Percentiles rank a stretch among this genome's conserved stretches.
Conservation (phyloP, 345 rosid species). For the Lumnitzera racemosa region DNA sequence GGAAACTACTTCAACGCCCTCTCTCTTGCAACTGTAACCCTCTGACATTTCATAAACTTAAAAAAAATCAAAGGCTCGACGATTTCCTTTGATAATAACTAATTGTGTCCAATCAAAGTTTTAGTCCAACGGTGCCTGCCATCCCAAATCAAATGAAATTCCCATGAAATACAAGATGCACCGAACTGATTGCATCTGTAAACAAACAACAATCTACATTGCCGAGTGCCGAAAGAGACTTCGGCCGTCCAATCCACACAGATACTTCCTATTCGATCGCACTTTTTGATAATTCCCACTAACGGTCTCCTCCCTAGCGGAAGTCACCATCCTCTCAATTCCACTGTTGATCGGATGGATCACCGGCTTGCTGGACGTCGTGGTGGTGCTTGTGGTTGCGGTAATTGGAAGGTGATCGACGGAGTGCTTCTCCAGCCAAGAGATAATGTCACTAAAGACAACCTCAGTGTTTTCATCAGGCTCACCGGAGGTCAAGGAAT, state of each 20-base stretch:
- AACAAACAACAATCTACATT: conserved; percentile 25
- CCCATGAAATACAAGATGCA: not conserved
- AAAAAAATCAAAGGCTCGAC: no score
- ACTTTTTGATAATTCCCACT: not conserved
- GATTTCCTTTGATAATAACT: no score
- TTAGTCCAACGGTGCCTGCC: no score
- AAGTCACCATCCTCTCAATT: no score
- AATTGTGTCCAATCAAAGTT: no score
- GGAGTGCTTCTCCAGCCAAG: conserved; percentile 61
- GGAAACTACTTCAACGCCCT: no score
- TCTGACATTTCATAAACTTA: no score
- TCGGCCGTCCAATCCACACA: conserved; percentile 60
- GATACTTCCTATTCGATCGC: not conserved
- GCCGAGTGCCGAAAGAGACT: conserved; percentile 50
- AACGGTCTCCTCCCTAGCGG: not conserved
- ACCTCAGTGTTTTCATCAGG: conserved; percentile 62
- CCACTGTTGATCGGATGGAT: no score
- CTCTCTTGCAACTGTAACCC: no score
- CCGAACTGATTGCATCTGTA: not conserved
- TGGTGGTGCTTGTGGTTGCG: conserved; percentile 20
- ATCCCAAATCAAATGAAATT: no score
- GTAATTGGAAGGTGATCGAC: conserved; percentile 12
- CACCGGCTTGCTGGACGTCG: no score
- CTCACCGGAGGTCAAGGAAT: conserved; percentile 75
- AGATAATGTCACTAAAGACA: conserved; percentile 62